Base-by-base conservation (phyloP, 2,329 filamentous ascomycete species). In the Verticillium isaacii region DNA sequence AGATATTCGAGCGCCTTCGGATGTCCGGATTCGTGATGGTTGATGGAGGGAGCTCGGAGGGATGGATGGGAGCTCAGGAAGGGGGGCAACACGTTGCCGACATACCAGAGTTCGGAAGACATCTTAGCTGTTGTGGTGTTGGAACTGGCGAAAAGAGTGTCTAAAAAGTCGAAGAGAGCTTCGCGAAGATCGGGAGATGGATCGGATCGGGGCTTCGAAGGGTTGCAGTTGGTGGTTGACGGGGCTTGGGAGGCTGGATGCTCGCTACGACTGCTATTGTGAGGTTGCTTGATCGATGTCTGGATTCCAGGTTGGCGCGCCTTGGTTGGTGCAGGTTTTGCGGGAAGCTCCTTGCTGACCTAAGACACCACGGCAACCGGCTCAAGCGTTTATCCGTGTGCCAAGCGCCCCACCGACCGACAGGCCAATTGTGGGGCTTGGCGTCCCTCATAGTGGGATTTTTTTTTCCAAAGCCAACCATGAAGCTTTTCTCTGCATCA, bases 81-180 rank as follows among this genome's bases (percentile, higher is more conserved):
- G 68, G 70, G 70, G 66, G 67, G 65, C 67, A 70, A 68, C 66
- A 72, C 71, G 72, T 66, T 74, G 63, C 59, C 75, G 75, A 87
- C 89, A 81, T 85, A 95, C 91, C 91, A 95, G 77, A 89, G 85
- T 83, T 93, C 90, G 73, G 89, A 82, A 77, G 87, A 79, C 91
- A 95, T 94, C 74, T 80, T 89, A 82, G 66, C 73, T 74, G 73
- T 74, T 66, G 74, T 64, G 60, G 68, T 64, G 66, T 69, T 62
- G 65, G 41, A 61, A 63, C 57, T 60, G 64, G 63, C 59, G 62
- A 60, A 58, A 65, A 62, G 61, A 61, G 58, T 61, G 60, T 61
- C 41, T 19, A n/a, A 60, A 63, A 52, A 50, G 25, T 29, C 55
- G 23, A 59, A 59, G 50, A 61, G 41, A 56, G 56, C 19, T 29